These are phyloP conservation scores for Xerocomellus amylosporus DNA, from an alignment of 768 basidiomycete species.

Conservation along the genomic window DNA sequence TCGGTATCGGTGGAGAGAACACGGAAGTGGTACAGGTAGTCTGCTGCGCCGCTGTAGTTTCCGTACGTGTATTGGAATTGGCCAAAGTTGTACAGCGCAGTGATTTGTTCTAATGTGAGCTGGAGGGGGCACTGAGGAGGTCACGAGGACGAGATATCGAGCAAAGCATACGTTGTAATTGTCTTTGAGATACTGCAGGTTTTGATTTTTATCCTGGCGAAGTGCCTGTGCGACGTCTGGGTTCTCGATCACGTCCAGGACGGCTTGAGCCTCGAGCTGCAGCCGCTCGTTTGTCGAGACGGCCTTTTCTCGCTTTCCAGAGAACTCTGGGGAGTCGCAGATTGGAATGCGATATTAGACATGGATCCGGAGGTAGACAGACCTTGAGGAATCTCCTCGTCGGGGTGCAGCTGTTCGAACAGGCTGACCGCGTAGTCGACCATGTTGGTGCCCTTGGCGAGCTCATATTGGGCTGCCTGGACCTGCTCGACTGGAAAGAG, in stretches of 20 bases:
- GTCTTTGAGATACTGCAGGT: conserved; percentile 89
- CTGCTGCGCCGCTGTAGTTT: conserved; percentile 93
- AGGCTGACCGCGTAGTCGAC: conserved; percentile 86
- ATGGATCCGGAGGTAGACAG: conserved; percentile 16
- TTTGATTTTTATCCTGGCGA: conserved; percentile 96
- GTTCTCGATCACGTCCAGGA: conserved; percentile 94
- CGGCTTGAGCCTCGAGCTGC: conserved; percentile 87
- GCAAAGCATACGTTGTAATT: conserved; percentile 70
- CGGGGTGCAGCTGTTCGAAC: conserved; percentile 75
- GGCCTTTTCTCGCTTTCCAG: conserved; percentile 75
- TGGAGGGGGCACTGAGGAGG: conserved; percentile 32
- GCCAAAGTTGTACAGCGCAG: conserved; percentile 94
- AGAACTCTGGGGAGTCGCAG: conserved; percentile 60
- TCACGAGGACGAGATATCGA: neutral
- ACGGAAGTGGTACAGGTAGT: conserved; percentile 98
- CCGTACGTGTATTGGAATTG: conserved; percentile 99
- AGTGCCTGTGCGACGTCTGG: conserved; percentile 93
- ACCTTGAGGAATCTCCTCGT: conserved; percentile 69
- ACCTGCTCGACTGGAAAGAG: conserved; percentile 80
- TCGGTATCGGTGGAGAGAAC: conserved; percentile 92
- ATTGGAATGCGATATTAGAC: neutral
- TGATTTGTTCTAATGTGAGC: conserved; percentile 95
- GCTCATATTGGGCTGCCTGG: conserved; percentile 91
- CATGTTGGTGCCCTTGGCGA: conserved; percentile 98
- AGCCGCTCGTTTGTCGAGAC: conserved; percentile 81